Evolutionary conservation across 495 filamentous ascomycete genomes (phyloP), one percentile per base, ranked within the genome.

Genomic region (Massariosphaeria phaeospora): DNA sequence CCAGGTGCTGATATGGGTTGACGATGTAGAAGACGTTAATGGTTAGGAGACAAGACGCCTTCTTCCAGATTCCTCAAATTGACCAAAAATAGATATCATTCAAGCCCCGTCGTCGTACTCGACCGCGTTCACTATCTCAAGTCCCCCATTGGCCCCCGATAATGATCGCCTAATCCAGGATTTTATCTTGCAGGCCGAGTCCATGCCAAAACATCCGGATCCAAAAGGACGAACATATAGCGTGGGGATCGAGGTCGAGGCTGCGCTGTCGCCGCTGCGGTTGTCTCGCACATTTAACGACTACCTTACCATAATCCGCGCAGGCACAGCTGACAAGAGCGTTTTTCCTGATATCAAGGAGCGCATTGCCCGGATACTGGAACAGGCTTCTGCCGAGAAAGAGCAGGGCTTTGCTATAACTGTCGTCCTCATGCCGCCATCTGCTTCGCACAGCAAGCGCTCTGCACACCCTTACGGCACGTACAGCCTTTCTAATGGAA

Each of bases 1-100:
- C 23, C 71, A 67, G 43, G 65, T 69, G 21, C 48, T 82, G 18
- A 52, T 82, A 15, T 44, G 79, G 36, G 15, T 81, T 4, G 79
- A 84, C 12, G 75, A 74, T 17, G 49, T 79, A 9, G 67, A 67
- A 35, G 36, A 70, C 34, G 60, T 69, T 51, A 43, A 68, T 56
- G 71, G 79, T 80, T n/a, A n/a, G n/a, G n/a, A n/a, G n/a, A n/a
- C n/a, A n/a, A n/a, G n/a, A n/a, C n/a, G n/a, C n/a, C n/a, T n/a
- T n/a, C n/a, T n/a, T n/a, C n/a, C n/a, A n/a, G n/a, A n/a, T n/a
- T n/a, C n/a, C n/a, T n/a, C n/a, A n/a, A n/a, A n/a, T n/a, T n/a
- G n/a, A n/a, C n/a, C n/a, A n/a, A n/a, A n/a, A n/a, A n/a, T n/a
- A n/a, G n/a, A n/a, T n/a, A n/a, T 56, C 9, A 42, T 56, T 24